phyloP scores from a whole-genome alignment of 2,329 filamentous ascomycete species.

The Exophiala sp. region DNA sequence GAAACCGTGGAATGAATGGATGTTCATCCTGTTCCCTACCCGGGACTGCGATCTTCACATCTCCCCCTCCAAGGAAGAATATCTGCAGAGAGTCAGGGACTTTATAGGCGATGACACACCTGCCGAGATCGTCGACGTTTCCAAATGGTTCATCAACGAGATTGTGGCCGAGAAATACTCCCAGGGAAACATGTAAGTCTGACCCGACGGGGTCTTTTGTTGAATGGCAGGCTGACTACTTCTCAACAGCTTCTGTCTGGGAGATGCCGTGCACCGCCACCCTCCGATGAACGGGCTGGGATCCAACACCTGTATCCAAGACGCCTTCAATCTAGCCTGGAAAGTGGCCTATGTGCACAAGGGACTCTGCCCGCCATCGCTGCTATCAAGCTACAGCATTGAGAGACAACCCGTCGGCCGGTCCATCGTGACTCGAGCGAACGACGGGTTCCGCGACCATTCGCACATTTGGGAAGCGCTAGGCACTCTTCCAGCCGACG shows the following conservation, averaged over 20 bases:
- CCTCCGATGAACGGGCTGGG: conserved; percentile 36
- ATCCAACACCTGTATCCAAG: conserved; percentile 36
- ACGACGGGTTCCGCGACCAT: conserved; percentile 52
- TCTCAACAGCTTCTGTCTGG: conserved; percentile 31
- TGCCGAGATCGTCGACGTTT: background rate
- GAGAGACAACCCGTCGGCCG: conserved; percentile 34
- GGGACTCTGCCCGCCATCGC: conserved; percentile 26
- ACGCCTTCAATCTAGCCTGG: conserved; percentile 37
- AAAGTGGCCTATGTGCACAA: conserved; percentile 32
- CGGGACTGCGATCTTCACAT: conserved; percentile 33
- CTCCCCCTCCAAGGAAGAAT: conserved; percentile 42
- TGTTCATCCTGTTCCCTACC: conserved; percentile 49
- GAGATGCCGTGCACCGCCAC: conserved; percentile 36
- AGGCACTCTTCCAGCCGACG: conserved; percentile 38
- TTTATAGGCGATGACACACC: conserved; percentile 36
- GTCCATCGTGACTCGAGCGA: conserved; percentile 50
- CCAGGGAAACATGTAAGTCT: conserved; percentile 37
- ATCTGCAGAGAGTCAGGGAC: conserved; percentile 41
- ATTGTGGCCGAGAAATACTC: conserved; percentile 53
- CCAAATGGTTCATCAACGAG: conserved; percentile 48
- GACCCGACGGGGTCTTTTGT: too few relatives aligned
- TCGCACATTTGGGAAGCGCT: conserved; percentile 35
- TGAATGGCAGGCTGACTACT: too few relatives aligned
- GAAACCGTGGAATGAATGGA: conserved; percentile 58
- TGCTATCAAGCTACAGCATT: conserved; percentile 34